Conservation (phyloP, 2,329 filamentous ascomycete species). For the Colletotrichum cereale region DNA sequence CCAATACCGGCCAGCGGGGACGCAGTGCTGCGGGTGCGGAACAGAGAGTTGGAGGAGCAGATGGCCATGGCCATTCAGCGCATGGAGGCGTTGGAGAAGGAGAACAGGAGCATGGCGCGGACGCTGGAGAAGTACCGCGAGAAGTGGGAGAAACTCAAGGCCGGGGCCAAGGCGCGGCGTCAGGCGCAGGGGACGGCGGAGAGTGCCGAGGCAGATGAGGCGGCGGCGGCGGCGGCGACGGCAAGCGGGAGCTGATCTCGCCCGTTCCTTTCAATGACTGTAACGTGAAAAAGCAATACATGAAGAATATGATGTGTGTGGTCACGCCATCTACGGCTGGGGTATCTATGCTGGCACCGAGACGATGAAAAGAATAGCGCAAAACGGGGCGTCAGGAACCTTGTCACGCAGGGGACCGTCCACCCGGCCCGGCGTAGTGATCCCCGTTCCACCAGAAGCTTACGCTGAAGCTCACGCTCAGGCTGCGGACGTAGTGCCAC, state of each 20-base stretch:
- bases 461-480: constrained; percentile 91
- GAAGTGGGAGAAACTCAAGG: constrained; percentile 72
- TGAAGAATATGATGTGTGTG: not conserved
- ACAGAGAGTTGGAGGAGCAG: constrained; percentile 77
- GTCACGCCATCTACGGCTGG: not conserved
- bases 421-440: constrained; percentile 4
- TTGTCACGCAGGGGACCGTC: not conserved
- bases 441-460: constrained; percentile 91
- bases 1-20: constrained; percentile 45
- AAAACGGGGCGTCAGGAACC: not conserved
- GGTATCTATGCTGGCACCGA: not conserved
- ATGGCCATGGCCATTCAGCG: constrained; percentile 69
- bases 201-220: constrained; percentile 50
- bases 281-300: not conserved
- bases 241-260: not conserved
- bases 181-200: constrained; percentile 56
- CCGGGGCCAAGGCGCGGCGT: constrained; percentile 68
- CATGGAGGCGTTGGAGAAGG: constrained; percentile 75
- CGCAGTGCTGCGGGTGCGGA: constrained; percentile 59
- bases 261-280: not conserved
- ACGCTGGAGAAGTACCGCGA: constrained; percentile 70
- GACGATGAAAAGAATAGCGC: not conserved
- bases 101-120: constrained; percentile 67
- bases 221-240: not conserved
- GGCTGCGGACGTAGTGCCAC: constrained; percentile 96